These are phyloP conservation scores for Leucaena leucocephala DNA, from an alignment of 306 rosid genomes.

Conservation along the genomic window DNA sequence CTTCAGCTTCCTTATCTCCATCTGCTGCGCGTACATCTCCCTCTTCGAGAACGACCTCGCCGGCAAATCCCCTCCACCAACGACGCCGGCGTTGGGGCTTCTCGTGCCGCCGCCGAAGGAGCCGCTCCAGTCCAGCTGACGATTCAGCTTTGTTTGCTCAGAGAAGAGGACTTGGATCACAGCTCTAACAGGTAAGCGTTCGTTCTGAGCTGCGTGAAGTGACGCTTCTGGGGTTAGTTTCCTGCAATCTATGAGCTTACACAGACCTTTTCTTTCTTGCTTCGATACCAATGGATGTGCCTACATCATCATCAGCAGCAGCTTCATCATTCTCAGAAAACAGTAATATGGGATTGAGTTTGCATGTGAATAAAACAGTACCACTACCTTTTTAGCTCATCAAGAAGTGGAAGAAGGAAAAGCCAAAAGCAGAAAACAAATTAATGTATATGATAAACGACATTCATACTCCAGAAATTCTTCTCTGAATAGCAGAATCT, in stretches of 20 bases:
- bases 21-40: conserved; percentile 61
- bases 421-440: conserved; percentile 38
- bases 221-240: conserved; percentile 89
- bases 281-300: conserved; percentile 79
- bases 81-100: conserved; percentile 52
- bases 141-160: conserved; percentile 65
- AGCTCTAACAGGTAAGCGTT: conserved; percentile 87
- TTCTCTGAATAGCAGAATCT: conserved; percentile 22
- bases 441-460: neutral
- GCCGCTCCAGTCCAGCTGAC: conserved; percentile 72
- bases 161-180: conserved; percentile 88
- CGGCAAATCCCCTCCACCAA: conserved; percentile 39
- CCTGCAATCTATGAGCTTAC: conserved; percentile 74
- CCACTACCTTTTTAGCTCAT: conserved; percentile 29
- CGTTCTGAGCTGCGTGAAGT: conserved; percentile 90
- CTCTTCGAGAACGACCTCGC: conserved; percentile 67
- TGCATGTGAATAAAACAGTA: neutral
- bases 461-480: neutral
- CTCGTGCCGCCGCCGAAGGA: conserved; percentile 55
- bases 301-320: conserved; percentile 46
- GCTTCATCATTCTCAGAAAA: too few species aligned
- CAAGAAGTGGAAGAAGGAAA: conserved; percentile 35
- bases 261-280: conserved; percentile 77
- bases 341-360: too few species aligned
- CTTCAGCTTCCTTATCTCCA: conserved; percentile 73